These are phyloP conservation scores for Akanthomyces dipterigenus DNA, from an alignment of 2,329 filamentous ascomycete genomes.

Conservation along the genomic window DNA sequence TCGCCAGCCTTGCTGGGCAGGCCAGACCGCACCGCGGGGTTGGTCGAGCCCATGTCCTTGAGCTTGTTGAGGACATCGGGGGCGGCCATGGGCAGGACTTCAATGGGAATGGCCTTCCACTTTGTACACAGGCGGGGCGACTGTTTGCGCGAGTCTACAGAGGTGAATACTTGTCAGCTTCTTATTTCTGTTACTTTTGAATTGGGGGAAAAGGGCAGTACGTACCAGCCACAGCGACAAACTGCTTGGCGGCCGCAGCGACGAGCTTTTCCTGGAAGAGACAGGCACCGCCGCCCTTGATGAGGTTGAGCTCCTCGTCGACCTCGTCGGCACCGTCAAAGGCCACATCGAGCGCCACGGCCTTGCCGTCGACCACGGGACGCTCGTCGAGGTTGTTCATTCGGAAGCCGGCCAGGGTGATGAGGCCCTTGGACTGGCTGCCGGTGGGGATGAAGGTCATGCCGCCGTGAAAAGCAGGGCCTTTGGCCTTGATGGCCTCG, in stretches of 20 bases:
- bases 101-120: slow-evolving; percentile 87
- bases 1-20: slow-evolving; percentile 74
- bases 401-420: slow-evolving; percentile 68
- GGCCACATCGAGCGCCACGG: slow-evolving; percentile 68
- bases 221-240: slow-evolving; percentile 77
- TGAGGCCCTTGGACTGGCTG: slow-evolving; percentile 81
- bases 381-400: slow-evolving; percentile 74
- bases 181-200: not conserved
- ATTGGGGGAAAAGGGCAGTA: slow-evolving; percentile 11
- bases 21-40: slow-evolving; percentile 66
- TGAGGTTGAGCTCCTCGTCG: slow-evolving; percentile 88
- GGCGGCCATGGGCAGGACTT: slow-evolving; percentile 81
- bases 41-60: slow-evolving; percentile 61
- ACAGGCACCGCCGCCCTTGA: slow-evolving; percentile 97
- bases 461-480: slow-evolving; percentile 42
- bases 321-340: slow-evolving; percentile 98
- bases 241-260: slow-evolving; percentile 73
- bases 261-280: slow-evolving; percentile 97
- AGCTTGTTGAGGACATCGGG: slow-evolving; percentile 70
- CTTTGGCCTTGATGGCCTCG: slow-evolving; percentile 65
- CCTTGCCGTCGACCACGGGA: slow-evolving; percentile 37
- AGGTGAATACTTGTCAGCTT: not conserved
- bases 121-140: slow-evolving; percentile 64
- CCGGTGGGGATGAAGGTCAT: slow-evolving; percentile 92
- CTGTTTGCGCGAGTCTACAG: slow-evolving; percentile 79